Conservation (phyloP, 306 rosid species). For the Styphnolobium japonicum region DNA sequence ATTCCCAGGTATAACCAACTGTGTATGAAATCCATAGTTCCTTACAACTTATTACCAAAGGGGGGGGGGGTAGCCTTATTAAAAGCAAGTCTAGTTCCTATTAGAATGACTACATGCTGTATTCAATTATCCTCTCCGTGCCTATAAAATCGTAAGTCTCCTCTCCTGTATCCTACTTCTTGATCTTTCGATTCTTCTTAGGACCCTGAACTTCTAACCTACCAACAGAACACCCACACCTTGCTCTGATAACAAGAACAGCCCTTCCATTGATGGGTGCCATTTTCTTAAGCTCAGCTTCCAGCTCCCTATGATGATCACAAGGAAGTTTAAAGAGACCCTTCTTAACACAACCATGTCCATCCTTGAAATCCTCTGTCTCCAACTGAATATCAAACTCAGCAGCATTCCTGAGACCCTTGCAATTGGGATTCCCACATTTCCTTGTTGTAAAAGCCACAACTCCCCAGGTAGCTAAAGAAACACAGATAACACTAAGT, state of each 20-base stretch:
- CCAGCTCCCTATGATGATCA: slow-evolving; percentile 85
- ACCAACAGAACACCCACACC: slow-evolving; percentile 97
- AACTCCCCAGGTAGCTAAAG: slow-evolving; percentile 64
- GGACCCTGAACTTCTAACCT: slow-evolving; percentile 93
- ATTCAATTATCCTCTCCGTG: slow-evolving; percentile 25
- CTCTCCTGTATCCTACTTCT: slow-evolving; percentile 54
- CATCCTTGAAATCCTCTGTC: slow-evolving; percentile 82
- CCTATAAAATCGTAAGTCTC: slow-evolving; percentile 32
- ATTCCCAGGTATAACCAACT: slow-evolving; percentile 52
- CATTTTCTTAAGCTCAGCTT: slow-evolving; percentile 90
- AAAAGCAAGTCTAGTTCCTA: slow-evolving; percentile 49
- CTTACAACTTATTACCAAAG: slow-evolving; percentile 52
- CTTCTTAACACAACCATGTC: slow-evolving; percentile 67
- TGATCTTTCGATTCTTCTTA: slow-evolving; percentile 65
- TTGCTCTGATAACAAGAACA: slow-evolving; percentile 74
- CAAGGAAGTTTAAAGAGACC: slow-evolving; percentile 78
- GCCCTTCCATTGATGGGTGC: slow-evolving; percentile 92
- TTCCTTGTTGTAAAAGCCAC: slow-evolving; percentile 56
- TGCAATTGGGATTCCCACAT: slow-evolving; percentile 83
- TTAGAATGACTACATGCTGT: slow-evolving; percentile 38
- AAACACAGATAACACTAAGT: slow-evolving; percentile 55
- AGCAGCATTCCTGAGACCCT: slow-evolving; percentile 76
- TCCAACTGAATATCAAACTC: slow-evolving; percentile 91
- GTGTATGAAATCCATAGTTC: slow-evolving; percentile 45
- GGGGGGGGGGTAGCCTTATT: slow-evolving; percentile 71